These are phyloP conservation scores for Fusarium sp. DNA, from an alignment of 2,329 filamentous ascomycete genomes.

Conservation along the genomic window DNA sequence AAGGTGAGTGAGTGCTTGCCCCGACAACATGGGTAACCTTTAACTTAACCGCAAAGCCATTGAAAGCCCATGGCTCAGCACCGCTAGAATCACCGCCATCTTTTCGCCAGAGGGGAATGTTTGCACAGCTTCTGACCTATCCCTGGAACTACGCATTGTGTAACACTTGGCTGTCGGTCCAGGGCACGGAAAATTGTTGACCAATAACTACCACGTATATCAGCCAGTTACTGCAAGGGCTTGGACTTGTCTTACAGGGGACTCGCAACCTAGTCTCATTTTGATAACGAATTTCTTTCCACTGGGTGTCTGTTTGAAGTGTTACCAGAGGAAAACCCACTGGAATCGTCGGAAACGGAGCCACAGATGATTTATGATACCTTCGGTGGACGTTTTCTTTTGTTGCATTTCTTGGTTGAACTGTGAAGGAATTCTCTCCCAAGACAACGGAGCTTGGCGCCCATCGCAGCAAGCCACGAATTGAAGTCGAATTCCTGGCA, in stretches of 20 bases:
- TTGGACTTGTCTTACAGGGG: background rate
- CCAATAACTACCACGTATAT: constrained; percentile 14
- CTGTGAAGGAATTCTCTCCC: background rate
- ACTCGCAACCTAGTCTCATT: constrained; percentile 19
- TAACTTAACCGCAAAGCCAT: background rate
- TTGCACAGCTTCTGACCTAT: background rate
- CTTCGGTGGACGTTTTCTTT: background rate
- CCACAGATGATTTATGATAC: background rate
- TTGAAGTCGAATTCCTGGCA: background rate
- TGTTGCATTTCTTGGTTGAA: background rate
- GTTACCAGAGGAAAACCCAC: background rate
- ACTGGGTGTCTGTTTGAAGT: background rate
- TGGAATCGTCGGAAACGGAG: background rate
- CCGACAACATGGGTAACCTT: background rate
- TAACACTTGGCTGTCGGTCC: constrained; percentile 16
- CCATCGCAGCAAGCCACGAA: background rate
- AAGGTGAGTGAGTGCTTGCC: background rate
- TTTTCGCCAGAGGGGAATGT: background rate
- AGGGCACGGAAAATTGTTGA: constrained; percentile 29
- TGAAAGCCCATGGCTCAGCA: background rate
- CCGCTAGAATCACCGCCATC: background rate
- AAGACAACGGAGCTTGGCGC: background rate
- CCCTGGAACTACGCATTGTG: constrained; percentile 4
- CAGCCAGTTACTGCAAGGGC: constrained; percentile 13
- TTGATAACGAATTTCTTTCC: constrained; percentile 8